Percentiles rank a stretch among this genome's conserved stretches.
These are phyloP conservation scores for Diutina ranongensis DNA, from an alignment of 1,139 yeast genomes.

Conservation along the genomic window DNA sequence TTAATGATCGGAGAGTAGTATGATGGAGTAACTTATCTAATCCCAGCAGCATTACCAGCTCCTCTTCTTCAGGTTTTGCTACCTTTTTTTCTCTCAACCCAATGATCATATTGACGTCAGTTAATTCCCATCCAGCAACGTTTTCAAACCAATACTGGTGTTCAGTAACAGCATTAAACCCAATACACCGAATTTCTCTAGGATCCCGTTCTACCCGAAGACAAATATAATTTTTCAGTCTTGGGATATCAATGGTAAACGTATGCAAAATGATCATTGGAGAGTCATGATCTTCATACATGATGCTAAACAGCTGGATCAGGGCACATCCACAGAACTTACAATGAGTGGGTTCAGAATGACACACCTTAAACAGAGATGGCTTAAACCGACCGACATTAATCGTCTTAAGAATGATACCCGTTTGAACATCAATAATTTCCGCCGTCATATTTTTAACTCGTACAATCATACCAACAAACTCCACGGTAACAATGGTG, in stretches of 20 bases:
- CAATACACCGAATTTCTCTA: conserved; percentile 79
- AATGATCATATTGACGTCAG: conserved; percentile 65
- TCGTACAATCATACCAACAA: conserved; percentile 60
- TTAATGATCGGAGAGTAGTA: background rate
- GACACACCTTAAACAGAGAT: conserved; percentile 54
- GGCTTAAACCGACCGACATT: conserved; percentile 53
- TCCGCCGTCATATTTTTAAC: conserved; percentile 47
- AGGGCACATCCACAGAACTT: conserved; percentile 87
- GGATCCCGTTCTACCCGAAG: conserved; percentile 87
- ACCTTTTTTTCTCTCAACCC: conserved; percentile 22
- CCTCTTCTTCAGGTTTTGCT: background rate
- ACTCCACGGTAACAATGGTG: conserved; percentile 37
- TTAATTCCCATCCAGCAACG: conserved; percentile 67
- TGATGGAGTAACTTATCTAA: background rate
- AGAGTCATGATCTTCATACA: conserved; percentile 52
- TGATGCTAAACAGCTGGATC: conserved; percentile 56
- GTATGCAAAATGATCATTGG: conserved; percentile 62
- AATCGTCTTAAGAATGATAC: conserved; percentile 45
- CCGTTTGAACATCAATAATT: conserved; percentile 68
- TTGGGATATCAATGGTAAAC: conserved; percentile 49
- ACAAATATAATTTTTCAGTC: conserved; percentile 73
- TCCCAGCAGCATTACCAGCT: background rate
- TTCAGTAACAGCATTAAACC: conserved; percentile 67
- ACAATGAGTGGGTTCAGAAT: conserved; percentile 80
- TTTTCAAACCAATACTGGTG: conserved; percentile 54